phyloP scores from a whole-genome alignment of 2,329 filamentous ascomycete genomes.

The Calonectria ilicicola region DNA sequence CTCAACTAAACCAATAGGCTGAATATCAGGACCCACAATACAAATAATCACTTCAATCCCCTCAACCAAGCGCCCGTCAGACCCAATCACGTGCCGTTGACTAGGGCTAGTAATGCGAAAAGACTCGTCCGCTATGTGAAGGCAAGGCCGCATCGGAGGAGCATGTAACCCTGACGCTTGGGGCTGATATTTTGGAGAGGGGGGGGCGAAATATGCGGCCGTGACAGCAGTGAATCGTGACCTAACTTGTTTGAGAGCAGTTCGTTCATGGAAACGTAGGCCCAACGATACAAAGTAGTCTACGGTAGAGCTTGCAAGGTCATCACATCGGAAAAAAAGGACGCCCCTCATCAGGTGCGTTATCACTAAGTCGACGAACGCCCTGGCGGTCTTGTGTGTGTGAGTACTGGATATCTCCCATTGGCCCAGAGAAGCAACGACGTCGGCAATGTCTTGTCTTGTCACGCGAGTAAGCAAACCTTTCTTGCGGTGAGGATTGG shows the following conservation, averaged over 20 bases:
- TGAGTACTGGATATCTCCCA: not conserved
- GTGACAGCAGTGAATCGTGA: not conserved
- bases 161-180: not conserved
- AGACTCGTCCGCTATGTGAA: not conserved
- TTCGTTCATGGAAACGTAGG: not conserved
- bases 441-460: constrained; percentile 15
- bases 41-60: not conserved
- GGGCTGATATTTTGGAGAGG: not conserved
- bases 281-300: not conserved
- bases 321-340: not conserved
- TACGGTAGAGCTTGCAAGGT: not conserved
- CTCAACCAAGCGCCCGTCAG: not conserved
- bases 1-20: not conserved
- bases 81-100: constrained; percentile 1
- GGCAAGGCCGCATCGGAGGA: not conserved
- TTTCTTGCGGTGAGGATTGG: constrained; percentile 26
- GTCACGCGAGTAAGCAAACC: constrained; percentile 25
- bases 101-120: not conserved
- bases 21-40: not conserved
- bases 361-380: constrained; percentile 11
- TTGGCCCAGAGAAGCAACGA: not conserved
- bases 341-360: constrained; percentile 8
- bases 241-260: not conserved
- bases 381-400: not conserved
- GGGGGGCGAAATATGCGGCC: not conserved